Evolutionary conservation across 805 yeast genomes (phyloP).

Genomic region (Huiozyma naganishii): DNA sequence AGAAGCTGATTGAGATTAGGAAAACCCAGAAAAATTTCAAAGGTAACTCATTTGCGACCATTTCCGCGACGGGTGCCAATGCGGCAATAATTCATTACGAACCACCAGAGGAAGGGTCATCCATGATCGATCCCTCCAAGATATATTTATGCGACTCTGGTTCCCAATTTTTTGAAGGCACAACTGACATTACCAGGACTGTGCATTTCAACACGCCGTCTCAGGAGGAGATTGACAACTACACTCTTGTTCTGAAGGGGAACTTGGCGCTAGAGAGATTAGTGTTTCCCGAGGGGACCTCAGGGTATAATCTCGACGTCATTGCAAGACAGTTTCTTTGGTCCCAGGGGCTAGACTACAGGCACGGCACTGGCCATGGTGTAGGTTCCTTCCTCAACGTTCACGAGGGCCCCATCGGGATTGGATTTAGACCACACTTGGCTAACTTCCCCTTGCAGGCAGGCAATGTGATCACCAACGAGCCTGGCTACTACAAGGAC

Average conservation of each 20-base stretch:
- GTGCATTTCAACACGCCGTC: constrained; percentile 53
- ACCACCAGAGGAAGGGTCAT: constrained; percentile 48
- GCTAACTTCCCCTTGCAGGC: constrained; percentile 41
- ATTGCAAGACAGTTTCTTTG: constrained; percentile 78
- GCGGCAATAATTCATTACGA: constrained; percentile 69
- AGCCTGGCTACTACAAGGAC: constrained; percentile 89
- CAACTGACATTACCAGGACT: constrained; percentile 93
- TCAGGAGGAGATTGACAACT: constrained; percentile 48
- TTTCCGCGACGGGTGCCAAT: constrained; percentile 66
- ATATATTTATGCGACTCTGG: constrained; percentile 83
- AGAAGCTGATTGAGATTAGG: constrained; percentile 46
- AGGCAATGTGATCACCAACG: constrained; percentile 80
- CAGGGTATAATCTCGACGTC: constrained; percentile 68
- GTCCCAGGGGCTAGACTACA: constrained; percentile 73
- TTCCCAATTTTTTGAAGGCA: constrained; percentile 85
- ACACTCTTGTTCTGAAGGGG: constrained; percentile 84
- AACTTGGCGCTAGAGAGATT: constrained; percentile 78
- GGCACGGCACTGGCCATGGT: constrained; percentile 97
- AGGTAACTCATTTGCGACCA: constrained; percentile 67
- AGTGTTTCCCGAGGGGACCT: constrained; percentile 64
- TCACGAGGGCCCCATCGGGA: constrained; percentile 89
- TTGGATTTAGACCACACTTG: constrained; percentile 44
- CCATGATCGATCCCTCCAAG: constrained; percentile 52
- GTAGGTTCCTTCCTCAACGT: constrained; percentile 87
- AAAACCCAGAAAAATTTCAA: constrained; percentile 42